phyloP scores from a whole-genome alignment of 768 basidiomycete species.

The Mycena polygramma region DNA sequence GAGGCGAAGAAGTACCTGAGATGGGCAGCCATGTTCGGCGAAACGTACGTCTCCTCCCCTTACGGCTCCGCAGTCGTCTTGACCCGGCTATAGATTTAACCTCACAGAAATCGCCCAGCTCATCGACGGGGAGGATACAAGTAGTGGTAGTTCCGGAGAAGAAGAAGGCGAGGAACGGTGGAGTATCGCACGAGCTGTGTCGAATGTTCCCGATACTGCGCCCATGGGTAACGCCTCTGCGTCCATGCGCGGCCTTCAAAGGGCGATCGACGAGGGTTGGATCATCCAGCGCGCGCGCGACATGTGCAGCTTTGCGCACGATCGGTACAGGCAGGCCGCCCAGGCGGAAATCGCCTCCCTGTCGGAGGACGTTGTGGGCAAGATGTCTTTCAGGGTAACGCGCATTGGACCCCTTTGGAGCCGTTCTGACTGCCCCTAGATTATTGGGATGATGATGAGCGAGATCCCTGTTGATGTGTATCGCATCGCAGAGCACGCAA shows the following conservation, averaged over 20 bases:
- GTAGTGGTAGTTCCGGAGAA: conserved; percentile 62
- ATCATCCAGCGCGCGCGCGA: conserved; percentile 78
- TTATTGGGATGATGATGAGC: conserved; percentile 78
- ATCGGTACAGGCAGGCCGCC: conserved; percentile 80
- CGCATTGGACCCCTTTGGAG: too few species aligned
- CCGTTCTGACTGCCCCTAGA: conserved; percentile 51
- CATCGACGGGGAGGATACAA: conserved; percentile 81
- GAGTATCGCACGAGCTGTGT: conserved; percentile 66
- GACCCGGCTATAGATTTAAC: conserved; percentile 65
- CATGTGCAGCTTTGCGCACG: conserved; percentile 83
- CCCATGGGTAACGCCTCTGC: conserved; percentile 57
- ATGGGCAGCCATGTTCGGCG: conserved; percentile 82
- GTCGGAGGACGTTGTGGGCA: conserved; percentile 63
- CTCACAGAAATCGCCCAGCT: conserved; percentile 79
- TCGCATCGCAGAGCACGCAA: conserved; percentile 78
- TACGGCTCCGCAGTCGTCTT: background rate
- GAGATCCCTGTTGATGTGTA: conserved; percentile 73
- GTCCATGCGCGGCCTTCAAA: conserved; percentile 77
- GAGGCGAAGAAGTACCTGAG: conserved; percentile 76
- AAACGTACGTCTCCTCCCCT: conserved; percentile 61
- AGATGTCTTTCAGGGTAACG: conserved; percentile 78
- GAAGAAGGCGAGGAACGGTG: conserved; percentile 66
- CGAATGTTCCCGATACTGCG: conserved; percentile 59
- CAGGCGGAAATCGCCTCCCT: conserved; percentile 69
- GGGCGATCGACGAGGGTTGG: conserved; percentile 80